Evolutionary conservation across 2,329 filamentous ascomycete species (phyloP).

Genomic region (Fusarium avenaceum): DNA sequence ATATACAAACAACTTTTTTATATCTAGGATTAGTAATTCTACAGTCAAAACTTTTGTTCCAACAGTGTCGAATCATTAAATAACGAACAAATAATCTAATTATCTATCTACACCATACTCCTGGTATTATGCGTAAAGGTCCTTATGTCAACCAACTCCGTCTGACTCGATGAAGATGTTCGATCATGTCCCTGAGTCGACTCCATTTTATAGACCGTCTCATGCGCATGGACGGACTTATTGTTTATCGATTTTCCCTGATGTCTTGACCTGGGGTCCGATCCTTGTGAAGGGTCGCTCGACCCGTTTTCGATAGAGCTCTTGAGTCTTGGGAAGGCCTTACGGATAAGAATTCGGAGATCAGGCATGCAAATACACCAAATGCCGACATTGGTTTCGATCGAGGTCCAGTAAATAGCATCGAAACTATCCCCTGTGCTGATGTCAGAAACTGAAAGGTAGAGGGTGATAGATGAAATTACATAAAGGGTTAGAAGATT

Average conservation of each 20-base stretch:
- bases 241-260: neutral
- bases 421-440: neutral
- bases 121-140: neutral
- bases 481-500: conserved; percentile 13
- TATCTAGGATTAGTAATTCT: no score
- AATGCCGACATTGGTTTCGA: conserved; percentile 8
- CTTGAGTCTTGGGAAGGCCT: neutral
- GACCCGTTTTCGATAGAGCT: neutral
- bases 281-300: neutral
- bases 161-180: neutral
- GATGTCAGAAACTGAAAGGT: neutral
- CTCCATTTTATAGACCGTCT: neutral
- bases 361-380: conserved; percentile 11
- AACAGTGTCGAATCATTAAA: no score
- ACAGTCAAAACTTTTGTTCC: no score
- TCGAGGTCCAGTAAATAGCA: conserved; percentile 6
- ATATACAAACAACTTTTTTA: no score
- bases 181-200: neutral
- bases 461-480: neutral
- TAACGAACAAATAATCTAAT: no score
- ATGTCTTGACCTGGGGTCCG: neutral
- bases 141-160: neutral
- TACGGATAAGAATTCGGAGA: neutral
- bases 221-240: neutral
- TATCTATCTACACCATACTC: neutral